These are phyloP conservation scores for Chaetomium sp. DNA, from an alignment of 2,329 filamentous ascomycete species.

Conservation along the genomic window DNA sequence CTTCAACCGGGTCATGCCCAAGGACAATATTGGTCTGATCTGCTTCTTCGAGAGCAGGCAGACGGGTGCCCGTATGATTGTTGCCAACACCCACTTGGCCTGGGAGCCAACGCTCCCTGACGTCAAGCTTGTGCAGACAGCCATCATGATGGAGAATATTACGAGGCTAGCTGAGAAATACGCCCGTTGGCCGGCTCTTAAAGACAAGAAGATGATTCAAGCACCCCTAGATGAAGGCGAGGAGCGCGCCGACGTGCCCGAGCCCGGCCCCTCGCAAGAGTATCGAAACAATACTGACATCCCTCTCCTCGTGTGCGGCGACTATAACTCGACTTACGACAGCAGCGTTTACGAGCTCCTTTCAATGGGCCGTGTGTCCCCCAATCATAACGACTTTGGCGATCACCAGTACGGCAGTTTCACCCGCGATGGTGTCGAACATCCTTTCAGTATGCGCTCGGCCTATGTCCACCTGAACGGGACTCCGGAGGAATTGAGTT, in stretches of 20 bases:
- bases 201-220: constrained; percentile 65
- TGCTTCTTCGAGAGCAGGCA: constrained; percentile 86
- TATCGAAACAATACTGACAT: constrained; percentile 84
- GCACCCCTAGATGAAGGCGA: constrained; percentile 41
- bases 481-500: constrained; percentile 75
- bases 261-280: constrained; percentile 74
- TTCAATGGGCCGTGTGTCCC: constrained; percentile 68
- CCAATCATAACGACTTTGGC: constrained; percentile 72
- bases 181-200: constrained; percentile 68
- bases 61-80: constrained; percentile 85
- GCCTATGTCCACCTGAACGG: constrained; percentile 79
- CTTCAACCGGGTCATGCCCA: constrained; percentile 97
- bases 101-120: constrained; percentile 90
- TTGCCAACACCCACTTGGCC: constrained; percentile 89
- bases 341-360: constrained; percentile 91
- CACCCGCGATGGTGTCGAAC: constrained; percentile 83
- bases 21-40: constrained; percentile 91
- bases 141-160: constrained; percentile 88
- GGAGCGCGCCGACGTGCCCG: constrained; percentile 45
- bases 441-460: constrained; percentile 90
- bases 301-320: constrained; percentile 83
- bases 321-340: constrained; percentile 86
- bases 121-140: constrained; percentile 94
- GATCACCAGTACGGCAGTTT: constrained; percentile 87
- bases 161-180: constrained; percentile 82